A percentile compares a stretch with the other conserved stretches of the same genome.
These are phyloP conservation scores for Arxiozyma telluris DNA, from an alignment of 1,139 yeast genomes.

Conservation along the genomic window DNA sequence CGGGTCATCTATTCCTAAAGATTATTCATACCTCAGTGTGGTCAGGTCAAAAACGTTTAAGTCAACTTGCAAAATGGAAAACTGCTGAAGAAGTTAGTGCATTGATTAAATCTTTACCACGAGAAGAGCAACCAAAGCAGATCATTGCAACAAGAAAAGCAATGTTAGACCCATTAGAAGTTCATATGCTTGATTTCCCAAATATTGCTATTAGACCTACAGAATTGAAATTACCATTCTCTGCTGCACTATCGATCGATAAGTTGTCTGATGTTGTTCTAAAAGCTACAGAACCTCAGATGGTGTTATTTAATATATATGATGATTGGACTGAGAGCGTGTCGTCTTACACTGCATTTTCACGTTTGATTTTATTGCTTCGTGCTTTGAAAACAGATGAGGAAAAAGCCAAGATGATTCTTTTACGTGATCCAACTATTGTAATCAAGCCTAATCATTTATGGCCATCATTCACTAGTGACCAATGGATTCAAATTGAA, in stretches of 20 bases:
- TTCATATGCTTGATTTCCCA: constrained; percentile 94
- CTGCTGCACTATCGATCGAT: constrained; percentile 74
- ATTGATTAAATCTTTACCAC: constrained; percentile 74
- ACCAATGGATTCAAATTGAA: constrained; percentile 90
- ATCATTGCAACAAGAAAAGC: constrained; percentile 85
- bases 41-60: constrained; percentile 93
- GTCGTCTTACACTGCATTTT: constrained; percentile 89
- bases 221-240: constrained; percentile 83
- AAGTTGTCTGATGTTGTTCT: constrained; percentile 71
- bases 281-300: constrained; percentile 85
- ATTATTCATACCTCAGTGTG: constrained; percentile 91
- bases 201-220: constrained; percentile 84
- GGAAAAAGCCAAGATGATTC: constrained; percentile 66
- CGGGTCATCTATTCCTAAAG: constrained; percentile 82
- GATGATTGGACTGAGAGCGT: constrained; percentile 88
- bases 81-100: constrained; percentile 98
- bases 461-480: constrained; percentile 86
- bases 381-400: constrained; percentile 73
- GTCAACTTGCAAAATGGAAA: constrained; percentile 95
- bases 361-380: constrained; percentile 69
- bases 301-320: constrained; percentile 82
- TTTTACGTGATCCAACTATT: constrained; percentile 66
- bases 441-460: constrained; percentile 70
- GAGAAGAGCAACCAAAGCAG: constrained; percentile 92
- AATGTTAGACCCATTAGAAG: constrained; percentile 89